Base-by-base conservation (phyloP, 257 asterid species). In the Eucommia ulmoides region DNA sequence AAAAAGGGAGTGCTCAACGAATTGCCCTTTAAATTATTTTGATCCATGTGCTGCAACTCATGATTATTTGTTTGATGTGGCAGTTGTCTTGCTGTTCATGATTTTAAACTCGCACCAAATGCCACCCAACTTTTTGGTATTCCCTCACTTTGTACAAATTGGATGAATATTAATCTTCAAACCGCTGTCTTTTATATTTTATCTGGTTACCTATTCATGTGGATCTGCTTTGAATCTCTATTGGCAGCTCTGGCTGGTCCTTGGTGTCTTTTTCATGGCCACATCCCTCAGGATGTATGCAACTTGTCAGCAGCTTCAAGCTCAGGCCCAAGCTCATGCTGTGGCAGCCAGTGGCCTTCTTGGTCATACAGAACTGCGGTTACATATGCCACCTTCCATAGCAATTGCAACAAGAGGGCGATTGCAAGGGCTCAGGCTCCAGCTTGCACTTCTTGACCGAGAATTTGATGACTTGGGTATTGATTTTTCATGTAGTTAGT, bases 321-420 rank as follows among this genome's bases (percentile, higher is more conserved):
- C 96, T 49, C 99, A 86, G 71, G 96, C 99, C 45, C 99, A 91
- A 60, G 99, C 96, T 48, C 96, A 91, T 62, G 95, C 96, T 51
- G 93, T 75, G 52, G 96, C 94, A 45, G 93, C 99, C 21, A 86
- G 89, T 56, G 94, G 95, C 29, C 92, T 86, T 66, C 94, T 86
- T 56, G 92, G 96, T 64, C 98, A 86, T 58, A 81, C 99, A 0
- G 99, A 91, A 64, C 64, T 91, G 69, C 83, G 99, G 49, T 77
- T 91, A 61, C 99, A 81, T 67, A 91, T 91, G 99, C 99, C 99
- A 19, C 94, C 99, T 23, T 91, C 99, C 20, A 86, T 86, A 67
- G 80, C 99, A 44, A 84, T 91, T 20, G 92, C 96, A 51, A 91
- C 94, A 35, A 66, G 96, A 66, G 99, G 99, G 51, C 77, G 96